Evolutionary conservation across 371 early-diverging fungal species (phyloP).

Genomic region (Globomyces sp.): DNA sequence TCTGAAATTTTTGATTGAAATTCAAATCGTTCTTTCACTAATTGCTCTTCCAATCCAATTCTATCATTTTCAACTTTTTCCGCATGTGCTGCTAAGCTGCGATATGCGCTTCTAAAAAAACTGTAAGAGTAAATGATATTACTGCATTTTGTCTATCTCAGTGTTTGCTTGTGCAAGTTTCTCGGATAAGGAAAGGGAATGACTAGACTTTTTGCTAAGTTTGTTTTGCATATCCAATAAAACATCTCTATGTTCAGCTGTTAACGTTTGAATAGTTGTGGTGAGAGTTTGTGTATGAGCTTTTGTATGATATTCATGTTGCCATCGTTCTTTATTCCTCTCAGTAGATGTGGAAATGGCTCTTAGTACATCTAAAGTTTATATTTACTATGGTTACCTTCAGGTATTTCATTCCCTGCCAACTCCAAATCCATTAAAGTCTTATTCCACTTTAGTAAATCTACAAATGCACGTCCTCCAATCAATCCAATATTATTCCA

Average conservation of each 20-base stretch:
- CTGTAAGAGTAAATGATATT: neutral
- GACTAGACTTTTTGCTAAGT: constrained; percentile 21
- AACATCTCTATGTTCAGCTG: constrained; percentile 31
- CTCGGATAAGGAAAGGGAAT: constrained; percentile 20
- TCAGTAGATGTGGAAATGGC: constrained; percentile 24
- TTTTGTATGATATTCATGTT: constrained; percentile 23
- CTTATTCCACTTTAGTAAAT: constrained; percentile 46
- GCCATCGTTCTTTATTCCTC: constrained; percentile 31
- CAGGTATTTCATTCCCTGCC: constrained; percentile 53
- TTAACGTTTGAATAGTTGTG: constrained; percentile 35
- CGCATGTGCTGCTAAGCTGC: constrained; percentile 22
- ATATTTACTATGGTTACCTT: constrained; percentile 23
- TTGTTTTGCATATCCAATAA: constrained; percentile 27
- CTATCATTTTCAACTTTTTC: constrained; percentile 22
- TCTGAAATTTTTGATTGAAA: constrained; percentile 16
- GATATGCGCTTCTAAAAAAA: constrained; percentile 1
- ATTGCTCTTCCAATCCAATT: constrained; percentile 14
- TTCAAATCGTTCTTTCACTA: constrained; percentile 18
- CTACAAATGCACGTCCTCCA: constrained; percentile 48
- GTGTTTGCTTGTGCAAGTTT: constrained; percentile 28
- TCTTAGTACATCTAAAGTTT: neutral
- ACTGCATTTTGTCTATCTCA: constrained; percentile 28
- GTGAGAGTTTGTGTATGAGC: constrained; percentile 35
- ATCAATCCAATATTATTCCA: constrained; percentile 55
- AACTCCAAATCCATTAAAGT: constrained; percentile 37